Evolutionary conservation across 2,329 filamentous ascomycete species (phyloP).

Genomic region (Phyllachora maydis): DNA sequence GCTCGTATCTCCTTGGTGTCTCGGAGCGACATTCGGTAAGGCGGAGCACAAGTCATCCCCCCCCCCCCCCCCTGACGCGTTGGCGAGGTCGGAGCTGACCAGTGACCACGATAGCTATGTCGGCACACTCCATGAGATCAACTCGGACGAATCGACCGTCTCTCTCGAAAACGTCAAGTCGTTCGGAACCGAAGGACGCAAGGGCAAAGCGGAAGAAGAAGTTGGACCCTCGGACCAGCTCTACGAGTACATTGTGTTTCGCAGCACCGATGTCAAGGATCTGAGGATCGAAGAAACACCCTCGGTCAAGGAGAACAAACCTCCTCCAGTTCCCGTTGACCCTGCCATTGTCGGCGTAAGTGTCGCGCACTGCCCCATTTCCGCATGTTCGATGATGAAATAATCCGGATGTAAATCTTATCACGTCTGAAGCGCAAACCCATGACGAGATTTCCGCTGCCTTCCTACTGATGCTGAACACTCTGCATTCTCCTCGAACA

Average conservation of each 20-base stretch:
- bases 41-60: neutral
- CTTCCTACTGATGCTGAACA: constrained; percentile 74
- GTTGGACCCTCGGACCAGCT: constrained; percentile 68
- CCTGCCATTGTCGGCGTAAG: constrained; percentile 95
- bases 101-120: constrained; percentile 41
- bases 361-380: constrained; percentile 17
- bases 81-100: neutral
- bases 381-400: constrained; percentile 51
- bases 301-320: constrained; percentile 50
- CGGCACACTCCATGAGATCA: constrained; percentile 91
- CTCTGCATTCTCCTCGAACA: constrained; percentile 8
- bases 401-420: constrained; percentile 86
- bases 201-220: constrained; percentile 58
- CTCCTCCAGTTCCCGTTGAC: constrained; percentile 71
- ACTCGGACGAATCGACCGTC: constrained; percentile 90
- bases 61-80: neutral
- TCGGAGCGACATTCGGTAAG: neutral
- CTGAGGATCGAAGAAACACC: constrained; percentile 77
- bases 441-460: constrained; percentile 99
- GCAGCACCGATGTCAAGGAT: constrained; percentile 96
- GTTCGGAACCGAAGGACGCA: constrained; percentile 82
- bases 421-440: constrained; percentile 77
- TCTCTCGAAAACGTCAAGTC: constrained; percentile 92
- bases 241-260: constrained; percentile 98
- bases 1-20: neutral